These are phyloP conservation scores for Aspergillus homomorphus DNA, from an alignment of 495 filamentous ascomycete genomes.

Conservation along the genomic window DNA sequence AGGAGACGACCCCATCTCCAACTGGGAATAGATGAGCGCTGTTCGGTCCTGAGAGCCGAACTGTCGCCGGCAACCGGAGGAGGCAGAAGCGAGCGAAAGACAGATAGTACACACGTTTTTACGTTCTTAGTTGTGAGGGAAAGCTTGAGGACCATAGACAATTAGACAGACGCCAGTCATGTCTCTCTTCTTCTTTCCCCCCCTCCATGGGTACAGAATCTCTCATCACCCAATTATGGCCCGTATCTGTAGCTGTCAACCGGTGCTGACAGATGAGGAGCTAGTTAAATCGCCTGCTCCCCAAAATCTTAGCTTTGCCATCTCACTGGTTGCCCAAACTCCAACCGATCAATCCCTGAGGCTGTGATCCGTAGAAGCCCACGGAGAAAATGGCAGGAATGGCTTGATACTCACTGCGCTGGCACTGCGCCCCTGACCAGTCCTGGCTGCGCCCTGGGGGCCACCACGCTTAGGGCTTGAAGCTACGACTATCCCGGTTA, in stretches of 20 bases:
- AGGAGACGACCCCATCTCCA: not conserved
- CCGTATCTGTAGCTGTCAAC: not conserved
- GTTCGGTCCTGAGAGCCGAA: not conserved
- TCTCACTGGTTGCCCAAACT: not conserved
- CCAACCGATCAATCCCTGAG: not conserved
- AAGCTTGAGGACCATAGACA: no score
- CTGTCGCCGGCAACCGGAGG: not conserved
- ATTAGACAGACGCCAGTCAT: no score
- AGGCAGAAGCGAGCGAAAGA: no score
- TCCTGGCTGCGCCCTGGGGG: not conserved
- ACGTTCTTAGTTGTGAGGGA: no score
- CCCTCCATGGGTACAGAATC: not conserved
- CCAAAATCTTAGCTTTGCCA: no score
- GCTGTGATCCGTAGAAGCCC: not conserved
- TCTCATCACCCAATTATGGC: not conserved
- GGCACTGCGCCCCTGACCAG: not conserved
- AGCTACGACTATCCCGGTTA: not conserved
- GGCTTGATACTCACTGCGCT: not conserved
- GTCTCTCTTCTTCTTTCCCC: no score
- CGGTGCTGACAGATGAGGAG: no score
- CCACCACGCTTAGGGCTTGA: not conserved
- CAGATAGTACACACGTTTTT: no score
- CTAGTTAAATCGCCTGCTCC: no score
- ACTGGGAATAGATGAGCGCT: not conserved
- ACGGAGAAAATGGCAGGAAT: not conserved